Evolutionary conservation across 2,329 filamentous ascomycete species (phyloP).

Genomic region (Tolypocladium pustulatum): DNA sequence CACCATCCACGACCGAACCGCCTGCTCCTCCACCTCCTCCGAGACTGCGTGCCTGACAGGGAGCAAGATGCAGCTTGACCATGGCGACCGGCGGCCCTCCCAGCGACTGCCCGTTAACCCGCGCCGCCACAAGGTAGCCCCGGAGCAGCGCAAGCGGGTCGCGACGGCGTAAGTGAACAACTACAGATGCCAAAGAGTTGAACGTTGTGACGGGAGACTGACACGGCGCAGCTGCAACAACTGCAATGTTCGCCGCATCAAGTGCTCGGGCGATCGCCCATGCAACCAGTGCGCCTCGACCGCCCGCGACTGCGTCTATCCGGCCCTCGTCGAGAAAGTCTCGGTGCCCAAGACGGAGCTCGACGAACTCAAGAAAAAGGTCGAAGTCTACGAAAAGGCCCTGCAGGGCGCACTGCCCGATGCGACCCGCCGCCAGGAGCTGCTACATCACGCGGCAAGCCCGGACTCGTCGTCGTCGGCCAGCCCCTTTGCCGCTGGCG

Average conservation of each 20-base stretch:
- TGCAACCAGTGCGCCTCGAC: constrained; percentile 33
- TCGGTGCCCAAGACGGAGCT: constrained; percentile 29
- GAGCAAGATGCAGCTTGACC: constrained; percentile 15
- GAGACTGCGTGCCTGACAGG: background rate
- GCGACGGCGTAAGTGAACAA: constrained; percentile 30
- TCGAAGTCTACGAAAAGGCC: constrained; percentile 28
- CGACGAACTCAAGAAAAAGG: constrained; percentile 27
- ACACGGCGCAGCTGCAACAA: constrained; percentile 32
- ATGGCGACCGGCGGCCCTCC: constrained; percentile 13
- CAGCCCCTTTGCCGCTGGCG: constrained; percentile 5
- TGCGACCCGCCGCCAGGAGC: constrained; percentile 19
- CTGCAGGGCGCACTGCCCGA: constrained; percentile 27
- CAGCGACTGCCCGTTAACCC: constrained; percentile 39
- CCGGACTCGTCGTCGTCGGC: constrained; percentile 11
- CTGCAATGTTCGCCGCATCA: constrained; percentile 42
- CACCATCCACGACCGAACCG: background rate
- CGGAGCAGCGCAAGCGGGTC: constrained; percentile 36
- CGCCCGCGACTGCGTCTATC: constrained; percentile 36
- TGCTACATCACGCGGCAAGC: constrained; percentile 17
- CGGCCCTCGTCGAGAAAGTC: constrained; percentile 31
- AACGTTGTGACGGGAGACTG: background rate
- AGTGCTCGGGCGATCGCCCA: constrained; percentile 39
- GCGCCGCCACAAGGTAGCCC: constrained; percentile 34
- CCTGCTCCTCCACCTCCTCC: background rate
- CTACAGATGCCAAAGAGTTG: background rate